Base-by-base conservation (phyloP, 768 basidiomycete species). In the Multifurca ochricompacta region DNA sequence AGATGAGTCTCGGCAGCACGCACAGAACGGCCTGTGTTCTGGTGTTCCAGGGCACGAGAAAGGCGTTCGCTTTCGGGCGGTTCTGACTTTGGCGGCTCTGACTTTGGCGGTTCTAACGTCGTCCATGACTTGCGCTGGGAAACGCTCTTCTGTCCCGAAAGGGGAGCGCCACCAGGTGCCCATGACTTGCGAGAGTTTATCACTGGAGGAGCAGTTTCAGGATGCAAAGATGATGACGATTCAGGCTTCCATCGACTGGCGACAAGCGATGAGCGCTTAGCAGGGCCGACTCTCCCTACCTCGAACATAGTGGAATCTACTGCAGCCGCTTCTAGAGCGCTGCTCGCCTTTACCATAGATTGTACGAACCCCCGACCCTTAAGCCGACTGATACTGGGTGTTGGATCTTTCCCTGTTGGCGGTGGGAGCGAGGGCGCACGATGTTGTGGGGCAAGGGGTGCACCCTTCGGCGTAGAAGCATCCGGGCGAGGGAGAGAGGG, bases 361-460 rank as follows among this genome's bases (percentile, higher is more conserved):
- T 87, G 84, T 2, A 92, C 90, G 64, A 92, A 91, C 4, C 90
- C 90, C 36, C 90, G 81, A 18, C 90, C 90, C 63, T 91, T 83
- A 16, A 92, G 69, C 56, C 88, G 73, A 57, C 86, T 91, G 30
- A 91, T 79, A 65, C 87, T 90, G 0, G 90, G 90, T 2, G 87
- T 88, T 3, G 79, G 79, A 41, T 88, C 87, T 65, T 90, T 91
- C 48, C 74, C 67, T 3, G 74, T 64, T 8, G 78, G 69, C 2
- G 73, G 70, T 41, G 78, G 81, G 25, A 82, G 70, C 16, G 64
- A 88, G 84, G 4, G 77, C 79, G 16, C 80, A 77, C 4, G 85
- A 80, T 27, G 76, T 19, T 71, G 70, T 14, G 75, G 76, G 35
- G 65, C 69, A 54, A 69, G 61, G 1, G 75, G 67, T 0, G 80